A percentile compares a stretch with the other conserved stretches of the same genome.
phyloP scores from a whole-genome alignment of 768 basidiomycete genomes.

The Tephrocybe sp. region DNA sequence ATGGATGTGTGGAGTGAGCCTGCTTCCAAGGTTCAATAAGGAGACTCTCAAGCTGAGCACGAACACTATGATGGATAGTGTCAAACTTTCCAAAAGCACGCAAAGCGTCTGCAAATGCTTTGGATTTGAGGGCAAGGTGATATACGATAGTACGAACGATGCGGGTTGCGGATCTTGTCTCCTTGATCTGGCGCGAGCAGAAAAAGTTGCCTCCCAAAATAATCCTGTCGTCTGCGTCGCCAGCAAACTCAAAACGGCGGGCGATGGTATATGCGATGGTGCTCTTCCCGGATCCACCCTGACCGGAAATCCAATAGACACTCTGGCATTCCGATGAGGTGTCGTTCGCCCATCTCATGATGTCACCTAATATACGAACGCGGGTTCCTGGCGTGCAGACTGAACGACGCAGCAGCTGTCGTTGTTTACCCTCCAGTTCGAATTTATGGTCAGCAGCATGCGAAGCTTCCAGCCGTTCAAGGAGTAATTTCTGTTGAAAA shows the following conservation, averaged over 20 bases:
- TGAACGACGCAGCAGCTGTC: too few relatives aligned
- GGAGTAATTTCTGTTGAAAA: too few relatives aligned
- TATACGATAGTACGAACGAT: slow-evolving; percentile 22
- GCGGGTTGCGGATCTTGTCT: slow-evolving; percentile 13
- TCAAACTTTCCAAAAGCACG: neutral
- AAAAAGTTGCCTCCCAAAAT: slow-evolving; percentile 28
- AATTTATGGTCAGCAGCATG: too few relatives aligned
- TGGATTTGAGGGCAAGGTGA: slow-evolving; percentile 1
- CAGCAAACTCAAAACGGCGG: slow-evolving; percentile 20
- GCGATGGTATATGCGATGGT: slow-evolving; percentile 20
- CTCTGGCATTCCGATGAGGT: slow-evolving; percentile 13
- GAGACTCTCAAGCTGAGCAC: neutral
- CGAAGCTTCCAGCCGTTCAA: too few relatives aligned
- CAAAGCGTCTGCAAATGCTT: neutral
- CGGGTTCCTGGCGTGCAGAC: slow-evolving; percentile 29
- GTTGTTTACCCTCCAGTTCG: too few relatives aligned
- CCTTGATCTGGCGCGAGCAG: slow-evolving; percentile 20
- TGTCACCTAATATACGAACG: slow-evolving; percentile 19
- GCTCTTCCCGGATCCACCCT: slow-evolving; percentile 17
- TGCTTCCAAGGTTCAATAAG: neutral
- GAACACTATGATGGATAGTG: neutral
- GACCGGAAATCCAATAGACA: slow-evolving; percentile 7
- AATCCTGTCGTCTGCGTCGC: slow-evolving; percentile 9
- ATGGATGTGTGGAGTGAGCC: neutral
- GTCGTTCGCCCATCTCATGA: slow-evolving; percentile 23